Conservation (phyloP, 192 early-diverging fungal species). For the Thoreauomyces humboldtii region DNA sequence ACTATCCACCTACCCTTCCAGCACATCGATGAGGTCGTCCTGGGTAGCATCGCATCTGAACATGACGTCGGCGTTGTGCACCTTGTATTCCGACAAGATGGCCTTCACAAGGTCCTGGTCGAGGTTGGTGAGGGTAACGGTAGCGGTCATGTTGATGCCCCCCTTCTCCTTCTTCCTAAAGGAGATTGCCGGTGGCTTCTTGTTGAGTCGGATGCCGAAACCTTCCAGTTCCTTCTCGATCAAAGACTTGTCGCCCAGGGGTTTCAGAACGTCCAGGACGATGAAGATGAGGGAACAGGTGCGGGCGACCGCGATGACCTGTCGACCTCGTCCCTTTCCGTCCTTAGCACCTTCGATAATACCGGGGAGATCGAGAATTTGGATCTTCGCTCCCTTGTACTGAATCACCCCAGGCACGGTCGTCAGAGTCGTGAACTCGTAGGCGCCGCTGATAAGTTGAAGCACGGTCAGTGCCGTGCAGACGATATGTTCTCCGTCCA, state of each 20-base stretch:
- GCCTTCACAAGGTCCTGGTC: constrained; percentile 91
- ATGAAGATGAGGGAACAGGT: constrained; percentile 97
- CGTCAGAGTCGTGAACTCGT: constrained; percentile 99
- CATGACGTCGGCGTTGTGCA: constrained; percentile 93
- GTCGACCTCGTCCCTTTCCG: constrained; percentile 97
- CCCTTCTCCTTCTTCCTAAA: constrained; percentile 99
- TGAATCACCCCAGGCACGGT: constrained; percentile 95
- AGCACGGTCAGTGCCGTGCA: neutral
- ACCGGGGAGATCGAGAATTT: constrained; percentile 97
- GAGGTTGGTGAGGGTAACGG: constrained; percentile 84
- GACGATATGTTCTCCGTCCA: too few relatives aligned
- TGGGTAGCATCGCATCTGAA: constrained; percentile 91
- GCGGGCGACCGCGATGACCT: constrained; percentile 94
- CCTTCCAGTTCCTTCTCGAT: constrained; percentile 97
- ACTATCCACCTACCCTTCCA: constrained; percentile 70
- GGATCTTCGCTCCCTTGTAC: constrained; percentile 98
- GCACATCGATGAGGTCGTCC: constrained; percentile 96
- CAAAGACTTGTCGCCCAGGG: constrained; percentile 87
- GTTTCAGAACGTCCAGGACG: constrained; percentile 95
- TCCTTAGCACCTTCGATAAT: constrained; percentile 99
- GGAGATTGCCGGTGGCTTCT: constrained; percentile 90
- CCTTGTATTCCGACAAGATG: constrained; percentile 90
- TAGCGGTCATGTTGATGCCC: constrained; percentile 92
- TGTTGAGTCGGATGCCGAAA: constrained; percentile 96
- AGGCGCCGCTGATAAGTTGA: constrained; percentile 59